Conservation (phyloP, 768 basidiomycete species). For the Pisolithus albus region DNA sequence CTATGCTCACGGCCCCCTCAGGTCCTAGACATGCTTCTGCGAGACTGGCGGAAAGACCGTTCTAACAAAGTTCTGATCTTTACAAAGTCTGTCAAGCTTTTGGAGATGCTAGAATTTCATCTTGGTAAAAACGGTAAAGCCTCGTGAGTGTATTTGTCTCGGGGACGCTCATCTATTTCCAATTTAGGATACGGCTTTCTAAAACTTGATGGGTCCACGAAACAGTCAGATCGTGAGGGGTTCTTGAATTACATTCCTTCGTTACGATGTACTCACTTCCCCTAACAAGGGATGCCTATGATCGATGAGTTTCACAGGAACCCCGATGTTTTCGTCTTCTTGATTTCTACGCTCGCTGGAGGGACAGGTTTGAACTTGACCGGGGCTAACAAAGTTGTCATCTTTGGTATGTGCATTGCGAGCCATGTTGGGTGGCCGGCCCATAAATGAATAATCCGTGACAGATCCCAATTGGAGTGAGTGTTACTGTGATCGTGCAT, state of each 20-base stretch:
- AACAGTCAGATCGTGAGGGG: conserved; percentile 55
- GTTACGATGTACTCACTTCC: conserved; percentile 1
- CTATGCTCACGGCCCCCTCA: conserved; percentile 20
- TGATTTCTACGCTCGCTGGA: conserved; percentile 88
- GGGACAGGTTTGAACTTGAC: conserved; percentile 89
- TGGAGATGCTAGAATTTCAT: conserved; percentile 80
- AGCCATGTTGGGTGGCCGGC: no score
- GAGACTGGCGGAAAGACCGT: conserved; percentile 55
- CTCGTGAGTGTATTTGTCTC: neutral
- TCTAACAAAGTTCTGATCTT: conserved; percentile 90
- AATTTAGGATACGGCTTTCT: conserved; percentile 51
- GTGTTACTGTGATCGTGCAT: conserved; percentile 21
- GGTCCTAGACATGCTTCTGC: conserved; percentile 63
- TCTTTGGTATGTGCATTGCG: conserved; percentile 54
- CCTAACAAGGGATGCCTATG: conserved; percentile 64
- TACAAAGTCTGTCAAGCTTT: conserved; percentile 84
- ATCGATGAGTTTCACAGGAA: conserved; percentile 81
- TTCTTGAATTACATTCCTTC: neutral
- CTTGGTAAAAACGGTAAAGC: conserved; percentile 46
- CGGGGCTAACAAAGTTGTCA: conserved; percentile 90
- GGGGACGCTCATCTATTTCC: conserved; percentile 1
- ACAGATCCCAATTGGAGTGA: conserved; percentile 93
- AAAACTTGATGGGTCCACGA: conserved; percentile 75
- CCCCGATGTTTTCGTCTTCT: conserved; percentile 66
- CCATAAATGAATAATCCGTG: no score